phyloP scores from a whole-genome alignment of 129 eudicot genomes.

The Escallonia rubra region DNA sequence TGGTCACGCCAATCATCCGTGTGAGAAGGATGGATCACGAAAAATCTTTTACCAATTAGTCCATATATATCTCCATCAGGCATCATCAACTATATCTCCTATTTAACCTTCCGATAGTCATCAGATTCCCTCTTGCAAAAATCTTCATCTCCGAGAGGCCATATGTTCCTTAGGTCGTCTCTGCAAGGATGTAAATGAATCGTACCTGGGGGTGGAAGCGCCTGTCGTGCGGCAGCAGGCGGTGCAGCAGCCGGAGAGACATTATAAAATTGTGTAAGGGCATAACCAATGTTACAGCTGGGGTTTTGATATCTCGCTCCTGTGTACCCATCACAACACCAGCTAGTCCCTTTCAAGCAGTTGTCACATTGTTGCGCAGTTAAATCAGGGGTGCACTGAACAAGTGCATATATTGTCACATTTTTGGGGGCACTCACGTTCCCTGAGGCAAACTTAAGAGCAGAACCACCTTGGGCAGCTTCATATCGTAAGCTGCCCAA shows the following conservation, averaged over 20 bases:
- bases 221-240: background rate
- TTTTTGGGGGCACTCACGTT: background rate
- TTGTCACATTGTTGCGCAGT: conserved; percentile 5
- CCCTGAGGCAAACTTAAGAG: conserved; percentile 14
- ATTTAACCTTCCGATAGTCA: too few species aligned
- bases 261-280: background rate
- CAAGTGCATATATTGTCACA: conserved; percentile 7
- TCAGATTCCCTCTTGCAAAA: too few species aligned
- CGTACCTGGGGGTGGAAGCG: background rate
- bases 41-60: too few species aligned
- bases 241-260: background rate
- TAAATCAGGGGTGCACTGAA: conserved; percentile 32
- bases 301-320: background rate
- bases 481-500: conserved; percentile 1
- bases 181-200: background rate
- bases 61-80: conserved; percentile 26
- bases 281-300: conserved; percentile 20
- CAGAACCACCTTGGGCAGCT: conserved; percentile 12
- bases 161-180: too few species aligned
- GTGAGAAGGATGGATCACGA: too few species aligned
- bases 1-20: too few species aligned
- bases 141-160: too few species aligned
- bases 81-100: background rate
- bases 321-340: background rate
- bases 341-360: conserved; percentile 4